Evolutionary conservation across 2,329 filamentous ascomycete genomes (phyloP).

Genomic region (Penicillium polonicum): DNA sequence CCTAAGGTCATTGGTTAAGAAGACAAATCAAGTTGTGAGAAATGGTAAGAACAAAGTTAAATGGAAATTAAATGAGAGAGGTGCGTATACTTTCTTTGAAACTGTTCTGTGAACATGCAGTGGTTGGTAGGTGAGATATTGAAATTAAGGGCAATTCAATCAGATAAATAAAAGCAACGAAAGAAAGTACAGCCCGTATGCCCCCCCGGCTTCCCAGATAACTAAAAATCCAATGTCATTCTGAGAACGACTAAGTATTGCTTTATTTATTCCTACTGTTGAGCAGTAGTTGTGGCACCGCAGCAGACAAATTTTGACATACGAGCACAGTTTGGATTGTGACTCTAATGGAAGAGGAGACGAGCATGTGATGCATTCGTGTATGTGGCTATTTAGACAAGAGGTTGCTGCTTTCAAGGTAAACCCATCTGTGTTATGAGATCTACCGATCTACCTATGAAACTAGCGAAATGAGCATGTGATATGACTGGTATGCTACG

Average conservation of each 20-base stretch:
- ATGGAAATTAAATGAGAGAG: neutral
- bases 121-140: neutral
- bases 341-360: neutral
- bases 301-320: neutral
- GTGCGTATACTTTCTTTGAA: neutral
- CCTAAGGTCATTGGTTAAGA: neutral
- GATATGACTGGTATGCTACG: neutral
- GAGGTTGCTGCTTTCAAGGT: neutral
- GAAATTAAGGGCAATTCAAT: neutral
- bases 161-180: neutral
- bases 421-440: neutral
- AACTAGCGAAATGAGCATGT: neutral
- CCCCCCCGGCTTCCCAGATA: no score
- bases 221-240: neutral
- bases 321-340: neutral
- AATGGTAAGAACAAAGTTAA: neutral
- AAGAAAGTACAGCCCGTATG: neutral
- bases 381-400: neutral
- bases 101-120: neutral
- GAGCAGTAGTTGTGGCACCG: neutral
- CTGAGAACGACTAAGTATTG: neutral
- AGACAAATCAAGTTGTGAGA: neutral
- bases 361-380: neutral
- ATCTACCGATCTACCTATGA: no score
- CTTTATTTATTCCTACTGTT: neutral